phyloP scores from a whole-genome alignment of 2,329 filamentous ascomycete genomes.

The Aureobasidium namibiae region DNA sequence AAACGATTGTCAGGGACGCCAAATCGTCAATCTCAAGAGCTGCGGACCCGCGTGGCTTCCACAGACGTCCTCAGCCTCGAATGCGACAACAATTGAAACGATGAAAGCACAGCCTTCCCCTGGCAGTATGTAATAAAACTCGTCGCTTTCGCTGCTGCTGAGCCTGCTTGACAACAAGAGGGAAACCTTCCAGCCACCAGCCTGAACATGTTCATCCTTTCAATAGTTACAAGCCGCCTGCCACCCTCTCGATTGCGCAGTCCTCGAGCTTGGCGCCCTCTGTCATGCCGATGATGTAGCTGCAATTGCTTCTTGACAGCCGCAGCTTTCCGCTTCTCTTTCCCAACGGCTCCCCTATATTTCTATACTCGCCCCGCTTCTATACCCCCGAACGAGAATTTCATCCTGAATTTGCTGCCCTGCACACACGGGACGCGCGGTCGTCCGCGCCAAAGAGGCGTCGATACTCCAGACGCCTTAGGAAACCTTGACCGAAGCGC shows the following conservation, averaged over 20 bases:
- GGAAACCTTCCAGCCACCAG: conserved; percentile 4
- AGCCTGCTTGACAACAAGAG: neutral
- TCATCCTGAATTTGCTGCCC: neutral
- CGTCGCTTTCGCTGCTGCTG: neutral
- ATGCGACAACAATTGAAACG: neutral
- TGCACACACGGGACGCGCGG: neutral
- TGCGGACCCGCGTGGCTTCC: conserved; percentile 3
- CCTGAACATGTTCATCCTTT: neutral
- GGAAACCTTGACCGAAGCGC: neutral
- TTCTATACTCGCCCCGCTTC: neutral
- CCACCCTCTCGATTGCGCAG: conserved; percentile 4
- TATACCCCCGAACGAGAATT: neutral
- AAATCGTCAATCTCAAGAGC: neutral
- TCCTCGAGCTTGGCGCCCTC: neutral
- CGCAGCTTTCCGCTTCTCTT: neutral
- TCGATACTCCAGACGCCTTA: neutral
- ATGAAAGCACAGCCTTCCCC: neutral
- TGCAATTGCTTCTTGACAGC: conserved; percentile 6
- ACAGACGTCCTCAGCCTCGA: neutral
- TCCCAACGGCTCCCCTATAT: neutral
- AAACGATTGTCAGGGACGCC: neutral
- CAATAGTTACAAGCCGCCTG: neutral
- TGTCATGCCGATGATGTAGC: neutral
- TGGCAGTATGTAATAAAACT: neutral
- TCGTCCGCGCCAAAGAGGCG: neutral